Evolutionary conservation across 108 stramenopile genomes (phyloP), one percentile per base, ranked within the genome.

Genomic region (Cafeteria roenbergensis): DNA sequence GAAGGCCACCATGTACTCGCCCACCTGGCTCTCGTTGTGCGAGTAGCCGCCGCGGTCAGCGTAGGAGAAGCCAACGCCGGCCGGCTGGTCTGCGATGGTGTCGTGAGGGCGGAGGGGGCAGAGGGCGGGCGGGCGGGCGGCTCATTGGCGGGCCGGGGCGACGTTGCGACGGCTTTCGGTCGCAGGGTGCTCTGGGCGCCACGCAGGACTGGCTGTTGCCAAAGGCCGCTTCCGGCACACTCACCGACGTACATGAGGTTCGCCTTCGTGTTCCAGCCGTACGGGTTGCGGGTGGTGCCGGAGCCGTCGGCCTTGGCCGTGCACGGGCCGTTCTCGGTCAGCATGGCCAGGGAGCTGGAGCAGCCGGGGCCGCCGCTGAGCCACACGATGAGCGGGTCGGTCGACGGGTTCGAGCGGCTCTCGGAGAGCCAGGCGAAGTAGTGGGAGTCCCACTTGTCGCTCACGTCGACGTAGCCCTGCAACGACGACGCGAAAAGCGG

Each of bases 51-150:
- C 34, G 8, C 75, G 78, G 24, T 66, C 74, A 30, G 92, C 90
- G 68, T 94, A 93, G 68, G 86, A 88, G 74, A 84, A 99, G 59
- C 97, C 97, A 28, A 91, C 91, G 12, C 94, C 90, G 37, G 93
- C 88, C 24, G 97, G 97, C 69, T 92, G 88, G 71, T 99, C 97
- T n/a, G n/a, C n/a, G n/a, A n/a, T n/a, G n/a, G n/a, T n/a, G n/a
- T n/a, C n/a, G n/a, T n/a, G n/a, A n/a, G n/a, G n/a, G n/a, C n/a
- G n/a, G n/a, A n/a, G n/a, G n/a, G n/a, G n/a, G n/a, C n/a, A n/a
- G n/a, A n/a, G n/a, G n/a, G n/a, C n/a, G n/a, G n/a, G n/a, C n/a
- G n/a, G n/a, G n/a, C n/a, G n/a, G n/a, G n/a, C n/a, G n/a, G n/a
- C n/a, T n/a, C n/a, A n/a, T n/a, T n/a, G n/a, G n/a, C n/a, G n/a